These are phyloP conservation scores for Diaporthe sp. DNA, from an alignment of 2,329 filamentous ascomycete species.

Conservation along the genomic window DNA sequence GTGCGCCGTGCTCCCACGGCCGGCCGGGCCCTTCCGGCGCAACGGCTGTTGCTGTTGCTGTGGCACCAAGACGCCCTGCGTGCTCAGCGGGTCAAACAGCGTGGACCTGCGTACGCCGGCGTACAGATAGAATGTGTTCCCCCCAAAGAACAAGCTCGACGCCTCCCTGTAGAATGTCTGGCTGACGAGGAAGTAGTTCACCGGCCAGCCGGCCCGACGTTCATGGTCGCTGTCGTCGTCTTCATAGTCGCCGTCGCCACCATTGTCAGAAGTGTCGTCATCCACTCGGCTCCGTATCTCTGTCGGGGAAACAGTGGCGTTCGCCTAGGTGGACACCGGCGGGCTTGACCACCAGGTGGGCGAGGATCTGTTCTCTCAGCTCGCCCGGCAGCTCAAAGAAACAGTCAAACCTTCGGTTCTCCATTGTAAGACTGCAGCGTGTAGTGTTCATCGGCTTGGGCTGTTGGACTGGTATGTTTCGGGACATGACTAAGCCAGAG, in stretches of 20 bases:
- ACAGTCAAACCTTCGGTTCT: not conserved
- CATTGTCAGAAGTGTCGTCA: not conserved
- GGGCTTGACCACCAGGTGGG: conserved; percentile 44
- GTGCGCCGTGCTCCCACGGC: not conserved
- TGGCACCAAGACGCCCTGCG: too few relatives aligned
- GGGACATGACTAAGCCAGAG: not conserved
- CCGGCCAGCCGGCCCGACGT: not conserved
- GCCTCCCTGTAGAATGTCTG: conserved; percentile 44
- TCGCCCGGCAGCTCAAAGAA: conserved; percentile 46
- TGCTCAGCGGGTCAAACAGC: not conserved
- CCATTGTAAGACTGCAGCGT: not conserved
- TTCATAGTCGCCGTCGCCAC: not conserved
- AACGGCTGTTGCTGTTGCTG: not conserved
- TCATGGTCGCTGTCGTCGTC: not conserved
- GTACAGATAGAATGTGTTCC: conserved; percentile 47
- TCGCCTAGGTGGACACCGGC: conserved; percentile 43
- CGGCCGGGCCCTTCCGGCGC: too few relatives aligned
- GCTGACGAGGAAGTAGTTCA: conserved; percentile 39
- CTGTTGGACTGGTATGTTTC: not conserved
- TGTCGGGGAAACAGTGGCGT: not conserved
- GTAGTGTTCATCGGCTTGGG: not conserved
- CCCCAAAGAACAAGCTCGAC: conserved; percentile 47
- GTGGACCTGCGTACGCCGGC: conserved; percentile 21
- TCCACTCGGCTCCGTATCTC: not conserved
- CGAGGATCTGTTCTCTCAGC: conserved; percentile 47